Percentiles rank a stretch among this genome's conserved stretches.
Conservation (phyloP, 768 basidiomycete species). For the Agaricus blazei region DNA sequence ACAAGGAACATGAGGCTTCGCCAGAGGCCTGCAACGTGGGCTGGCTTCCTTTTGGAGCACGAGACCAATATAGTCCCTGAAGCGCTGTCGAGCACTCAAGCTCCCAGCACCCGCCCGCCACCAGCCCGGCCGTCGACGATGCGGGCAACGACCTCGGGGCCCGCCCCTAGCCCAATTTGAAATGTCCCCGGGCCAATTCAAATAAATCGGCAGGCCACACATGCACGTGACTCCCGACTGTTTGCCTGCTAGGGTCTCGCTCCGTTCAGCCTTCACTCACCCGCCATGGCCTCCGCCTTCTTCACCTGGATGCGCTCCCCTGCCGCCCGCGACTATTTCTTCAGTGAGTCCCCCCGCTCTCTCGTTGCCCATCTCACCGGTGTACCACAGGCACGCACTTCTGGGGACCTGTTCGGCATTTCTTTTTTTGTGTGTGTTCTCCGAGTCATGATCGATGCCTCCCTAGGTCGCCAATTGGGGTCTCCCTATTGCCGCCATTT, state of each 20-base stretch:
- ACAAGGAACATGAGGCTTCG: slow-evolving; percentile 13
- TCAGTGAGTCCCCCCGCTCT: slow-evolving; percentile 55
- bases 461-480: slow-evolving; percentile 96
- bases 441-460: slow-evolving; percentile 13
- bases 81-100: no score
- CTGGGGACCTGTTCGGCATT: slow-evolving; percentile 86
- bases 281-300: slow-evolving; percentile 77
- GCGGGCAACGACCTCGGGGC: no score
- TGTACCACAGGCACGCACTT: slow-evolving; percentile 85
- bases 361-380: slow-evolving; percentile 3
- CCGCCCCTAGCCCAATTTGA: no score
- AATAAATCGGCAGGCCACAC: no score
- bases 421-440: slow-evolving; percentile 6
- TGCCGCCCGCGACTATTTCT: slow-evolving; percentile 89
- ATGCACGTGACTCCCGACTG: background rate
- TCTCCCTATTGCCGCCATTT: slow-evolving; percentile 86
- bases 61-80: background rate
- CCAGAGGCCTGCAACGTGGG: slow-evolving; percentile 18
- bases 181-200: no score
- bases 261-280: slow-evolving; percentile 6
- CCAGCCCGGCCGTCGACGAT: no score
- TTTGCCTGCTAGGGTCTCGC: background rate
- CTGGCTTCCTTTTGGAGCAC: slow-evolving; percentile 29
- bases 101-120: no score
- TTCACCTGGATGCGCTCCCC: slow-evolving; percentile 88